Percentiles rank a stretch among this genome's conserved stretches.
Evolutionary conservation across 2,329 filamentous ascomycete species (phyloP).

Genomic region (Pezicula rhizophila): DNA sequence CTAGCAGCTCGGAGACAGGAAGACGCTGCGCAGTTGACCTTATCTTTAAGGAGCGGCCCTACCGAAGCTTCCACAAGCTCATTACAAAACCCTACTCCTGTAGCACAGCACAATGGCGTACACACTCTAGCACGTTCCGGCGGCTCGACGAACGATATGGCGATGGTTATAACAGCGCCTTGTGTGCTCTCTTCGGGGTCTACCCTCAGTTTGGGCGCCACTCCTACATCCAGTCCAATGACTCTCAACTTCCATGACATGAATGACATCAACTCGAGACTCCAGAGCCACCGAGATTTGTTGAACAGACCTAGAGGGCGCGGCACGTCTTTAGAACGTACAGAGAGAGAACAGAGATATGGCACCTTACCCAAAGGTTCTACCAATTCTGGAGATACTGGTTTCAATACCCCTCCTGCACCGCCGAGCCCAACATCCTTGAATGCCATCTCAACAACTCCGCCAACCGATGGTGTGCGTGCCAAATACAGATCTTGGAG

Average conservation of each 20-base stretch:
- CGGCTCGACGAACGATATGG: slow-evolving; percentile 9
- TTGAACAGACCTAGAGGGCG: slow-evolving; percentile 24
- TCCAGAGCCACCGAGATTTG: slow-evolving; percentile 30
- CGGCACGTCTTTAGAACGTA: slow-evolving; percentile 37
- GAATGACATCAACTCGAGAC: slow-evolving; percentile 31
- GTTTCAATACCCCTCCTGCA: slow-evolving; percentile 21
- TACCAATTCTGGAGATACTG: slow-evolving; percentile 29
- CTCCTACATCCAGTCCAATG: slow-evolving; percentile 8
- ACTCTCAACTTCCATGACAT: slow-evolving; percentile 16
- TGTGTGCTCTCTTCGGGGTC: slow-evolving; percentile 5
- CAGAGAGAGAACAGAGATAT: slow-evolving; percentile 33
- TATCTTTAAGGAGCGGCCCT: neutral
- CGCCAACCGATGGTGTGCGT: slow-evolving; percentile 24
- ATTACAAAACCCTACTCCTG: slow-evolving; percentile 1
- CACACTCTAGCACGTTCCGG: slow-evolving; percentile 3
- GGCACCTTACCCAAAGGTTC: slow-evolving; percentile 26
- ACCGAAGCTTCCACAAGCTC: slow-evolving; percentile 1
- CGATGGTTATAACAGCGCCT: slow-evolving; percentile 7
- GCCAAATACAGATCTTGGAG: slow-evolving; percentile 28
- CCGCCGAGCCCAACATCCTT: slow-evolving; percentile 12
- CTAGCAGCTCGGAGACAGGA: slow-evolving; percentile 15
- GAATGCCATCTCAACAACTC: slow-evolving; percentile 18
- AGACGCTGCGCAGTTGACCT: slow-evolving; percentile 6
- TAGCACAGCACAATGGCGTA: slow-evolving; percentile 13
- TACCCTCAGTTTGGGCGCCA: slow-evolving; percentile 10